Conservation (phyloP, 2,329 filamentous ascomycete genomes). For the Diaporthe sp. region DNA sequence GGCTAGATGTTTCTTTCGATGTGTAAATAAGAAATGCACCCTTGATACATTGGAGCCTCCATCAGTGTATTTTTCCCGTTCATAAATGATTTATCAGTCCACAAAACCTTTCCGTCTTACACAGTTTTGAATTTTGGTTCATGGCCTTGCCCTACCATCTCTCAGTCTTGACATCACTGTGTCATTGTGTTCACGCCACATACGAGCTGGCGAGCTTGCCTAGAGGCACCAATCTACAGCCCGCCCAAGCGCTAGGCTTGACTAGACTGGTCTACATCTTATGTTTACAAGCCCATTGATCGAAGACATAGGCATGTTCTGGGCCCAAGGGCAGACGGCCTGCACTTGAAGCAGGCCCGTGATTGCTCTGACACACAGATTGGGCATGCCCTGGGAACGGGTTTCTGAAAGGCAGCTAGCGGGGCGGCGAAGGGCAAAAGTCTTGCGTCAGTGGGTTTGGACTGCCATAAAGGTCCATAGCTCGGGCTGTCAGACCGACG, state of each 20-base stretch:
- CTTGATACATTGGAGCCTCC: neutral
- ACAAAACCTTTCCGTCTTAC: neutral
- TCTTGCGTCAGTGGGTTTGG: neutral
- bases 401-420: too few relatives aligned
- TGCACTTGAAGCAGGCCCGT: neutral
- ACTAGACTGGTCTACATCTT: neutral
- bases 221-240: neutral
- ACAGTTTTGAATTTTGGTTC: neutral
- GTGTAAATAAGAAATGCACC: neutral
- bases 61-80: neutral
- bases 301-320: neutral
- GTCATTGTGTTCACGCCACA: neutral
- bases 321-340: neutral
- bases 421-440: neutral
- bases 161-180: neutral
- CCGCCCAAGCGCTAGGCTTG: neutral
- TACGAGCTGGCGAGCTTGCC: neutral
- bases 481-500: neutral
- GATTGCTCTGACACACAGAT: constrained; percentile 9
- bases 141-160: neutral
- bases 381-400: too few relatives aligned
- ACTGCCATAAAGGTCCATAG: neutral
- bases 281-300: neutral
- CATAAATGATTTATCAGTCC: neutral
- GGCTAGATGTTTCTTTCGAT: rapidly evolving